These are phyloP conservation scores for Begonia loranthoides DNA, from an alignment of 306 rosid species.

Conservation along the genomic window DNA sequence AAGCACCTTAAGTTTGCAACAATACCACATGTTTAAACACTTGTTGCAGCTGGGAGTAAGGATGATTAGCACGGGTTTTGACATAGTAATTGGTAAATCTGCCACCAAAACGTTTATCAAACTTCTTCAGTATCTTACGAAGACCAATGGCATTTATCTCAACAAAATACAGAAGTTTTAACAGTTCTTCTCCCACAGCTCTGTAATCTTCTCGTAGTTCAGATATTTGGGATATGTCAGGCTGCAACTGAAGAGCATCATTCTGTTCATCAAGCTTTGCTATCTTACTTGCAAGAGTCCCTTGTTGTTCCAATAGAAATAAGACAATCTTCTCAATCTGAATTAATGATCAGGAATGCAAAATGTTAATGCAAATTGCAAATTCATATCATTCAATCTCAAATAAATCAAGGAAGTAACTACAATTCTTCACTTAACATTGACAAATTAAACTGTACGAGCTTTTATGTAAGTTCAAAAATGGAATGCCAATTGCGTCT, in stretches of 20 bases:
- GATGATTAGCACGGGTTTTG: conserved; percentile 97
- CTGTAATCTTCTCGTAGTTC: conserved; percentile 73
- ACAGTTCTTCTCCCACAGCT: conserved; percentile 67
- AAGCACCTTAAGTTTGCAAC: conserved; percentile 6
- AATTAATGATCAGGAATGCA: background rate
- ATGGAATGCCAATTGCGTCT: too few relatives aligned
- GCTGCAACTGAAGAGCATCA: conserved; percentile 56
- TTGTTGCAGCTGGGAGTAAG: conserved; percentile 98
- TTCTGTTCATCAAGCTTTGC: conserved; percentile 56
- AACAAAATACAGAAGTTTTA: conserved; percentile 74
- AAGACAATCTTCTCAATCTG: conserved; percentile 96
- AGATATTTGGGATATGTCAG: conserved; percentile 57
- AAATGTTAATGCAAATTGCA: too few relatives aligned
- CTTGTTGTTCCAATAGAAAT: conserved; percentile 97
- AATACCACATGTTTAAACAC: conserved; percentile 99
- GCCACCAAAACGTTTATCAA: conserved; percentile 90
- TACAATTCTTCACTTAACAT: too few relatives aligned
- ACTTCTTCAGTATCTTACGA: conserved; percentile 96
- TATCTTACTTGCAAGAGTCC: conserved; percentile 82
- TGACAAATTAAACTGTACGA: too few relatives aligned
- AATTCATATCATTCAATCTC: too few relatives aligned
- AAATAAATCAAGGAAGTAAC: too few relatives aligned
- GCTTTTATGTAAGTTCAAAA: too few relatives aligned
- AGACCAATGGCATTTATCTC: conserved; percentile 93
- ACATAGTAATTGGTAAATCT: conserved; percentile 88